These are phyloP conservation scores for Xylaria sp. DNA, from an alignment of 2,329 filamentous ascomycete genomes.

Conservation along the genomic window DNA sequence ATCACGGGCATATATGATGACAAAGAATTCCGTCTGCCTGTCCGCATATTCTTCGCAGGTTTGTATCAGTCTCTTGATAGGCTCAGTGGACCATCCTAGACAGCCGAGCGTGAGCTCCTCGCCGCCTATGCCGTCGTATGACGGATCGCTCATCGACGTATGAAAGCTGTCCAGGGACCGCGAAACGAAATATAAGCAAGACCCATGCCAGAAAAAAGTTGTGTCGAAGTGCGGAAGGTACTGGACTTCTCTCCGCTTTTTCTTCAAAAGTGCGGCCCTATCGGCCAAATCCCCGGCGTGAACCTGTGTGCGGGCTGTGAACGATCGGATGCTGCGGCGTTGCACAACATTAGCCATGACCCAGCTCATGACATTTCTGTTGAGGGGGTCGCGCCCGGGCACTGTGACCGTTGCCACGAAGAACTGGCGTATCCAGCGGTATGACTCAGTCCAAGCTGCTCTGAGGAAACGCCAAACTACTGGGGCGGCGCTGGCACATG, in stretches of 20 bases:
- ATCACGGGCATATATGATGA: constrained; percentile 54
- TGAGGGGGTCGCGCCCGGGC: constrained; percentile 51
- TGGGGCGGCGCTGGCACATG: constrained; percentile 50
- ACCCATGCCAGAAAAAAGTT: constrained; percentile 56
- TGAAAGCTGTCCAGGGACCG: constrained; percentile 49
- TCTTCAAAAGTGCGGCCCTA: constrained; percentile 48
- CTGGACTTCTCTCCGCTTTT: constrained; percentile 48
- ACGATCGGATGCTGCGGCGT: constrained; percentile 47
- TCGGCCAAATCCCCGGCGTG: constrained; percentile 42
- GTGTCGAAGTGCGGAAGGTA: constrained; percentile 53
- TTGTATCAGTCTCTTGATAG: constrained; percentile 53
- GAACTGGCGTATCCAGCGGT: constrained; percentile 48
- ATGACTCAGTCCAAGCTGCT: constrained; percentile 45
- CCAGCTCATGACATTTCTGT: constrained; percentile 53
- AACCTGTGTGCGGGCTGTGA: constrained; percentile 52
- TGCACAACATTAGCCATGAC: constrained; percentile 48
- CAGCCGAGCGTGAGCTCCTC: constrained; percentile 56
- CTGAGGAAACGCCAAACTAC: constrained; percentile 48
- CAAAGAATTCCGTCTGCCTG: constrained; percentile 54
- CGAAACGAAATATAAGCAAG: constrained; percentile 52
- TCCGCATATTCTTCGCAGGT: constrained; percentile 55
- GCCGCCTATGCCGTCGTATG: constrained; percentile 52
- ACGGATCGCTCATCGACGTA: constrained; percentile 46
- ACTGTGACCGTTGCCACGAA: constrained; percentile 53
- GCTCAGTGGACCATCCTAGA: constrained; percentile 56